These are phyloP conservation scores for Themeda triandra DNA, from an alignment of 176 grass and related monocot genomes.

Conservation along the genomic window DNA sequence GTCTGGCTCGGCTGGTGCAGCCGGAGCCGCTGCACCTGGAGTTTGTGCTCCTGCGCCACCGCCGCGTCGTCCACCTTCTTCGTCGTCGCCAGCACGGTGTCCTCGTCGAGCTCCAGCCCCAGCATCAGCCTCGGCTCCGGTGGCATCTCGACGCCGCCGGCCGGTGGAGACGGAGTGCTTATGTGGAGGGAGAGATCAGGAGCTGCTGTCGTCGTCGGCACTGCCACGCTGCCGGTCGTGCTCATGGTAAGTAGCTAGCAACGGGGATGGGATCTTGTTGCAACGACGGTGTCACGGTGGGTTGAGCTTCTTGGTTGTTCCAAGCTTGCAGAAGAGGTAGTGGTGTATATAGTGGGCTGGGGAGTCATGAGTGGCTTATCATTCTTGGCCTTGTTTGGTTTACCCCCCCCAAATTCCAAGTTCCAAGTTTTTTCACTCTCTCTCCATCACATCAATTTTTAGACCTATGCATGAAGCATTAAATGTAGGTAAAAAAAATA, in stretches of 20 bases:
- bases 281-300: neutral
- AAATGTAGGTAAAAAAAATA: too few species aligned
- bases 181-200: conserved; percentile 92
- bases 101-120: conserved; percentile 37
- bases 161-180: conserved; percentile 43
- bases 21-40: neutral
- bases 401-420: too few species aligned
- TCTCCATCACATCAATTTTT: too few species aligned
- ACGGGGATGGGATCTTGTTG: neutral
- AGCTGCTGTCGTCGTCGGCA: neutral
- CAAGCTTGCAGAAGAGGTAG: neutral
- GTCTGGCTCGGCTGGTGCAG: conserved; percentile 50
- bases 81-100: neutral
- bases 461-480: too few species aligned
- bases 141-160: neutral
- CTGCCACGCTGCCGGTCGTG: too few species aligned
- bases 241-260: too few species aligned
- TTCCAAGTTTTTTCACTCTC: too few species aligned
- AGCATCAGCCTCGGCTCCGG: conserved; percentile 37
- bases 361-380: conserved; percentile 69
- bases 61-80: neutral
- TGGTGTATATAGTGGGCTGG: neutral
- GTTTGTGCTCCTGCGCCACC: neutral
- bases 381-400: too few species aligned
- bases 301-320: conserved; percentile 13